Evolutionary conservation across 768 basidiomycete genomes (phyloP), one percentile per base, ranked within the genome.

Genomic region (Pulveroboletus sp.): DNA sequence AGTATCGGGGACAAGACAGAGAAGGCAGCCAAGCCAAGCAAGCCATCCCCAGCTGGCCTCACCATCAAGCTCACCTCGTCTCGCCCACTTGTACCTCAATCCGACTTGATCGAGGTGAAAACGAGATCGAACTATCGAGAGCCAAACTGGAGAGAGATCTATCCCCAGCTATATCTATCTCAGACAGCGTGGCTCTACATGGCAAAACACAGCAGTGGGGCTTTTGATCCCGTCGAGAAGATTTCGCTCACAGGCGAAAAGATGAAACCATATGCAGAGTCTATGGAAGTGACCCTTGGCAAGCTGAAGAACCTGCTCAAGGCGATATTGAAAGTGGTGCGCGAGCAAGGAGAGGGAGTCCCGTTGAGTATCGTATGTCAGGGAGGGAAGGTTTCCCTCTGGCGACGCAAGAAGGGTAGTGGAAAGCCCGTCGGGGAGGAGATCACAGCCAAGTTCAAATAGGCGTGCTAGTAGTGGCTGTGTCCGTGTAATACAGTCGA

Each of bases 111-210:
- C 46, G 73, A 72, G 41, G 51, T 74, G 33, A 61, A 63, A 34
- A 73, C 75, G 35, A 37, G 64, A n/a, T 56, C 63, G 1, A 27
- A 37, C 5, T 34, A 40, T n/a, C 54, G 62, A 7, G 62, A 66
- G 9, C 69, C 71, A 49, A 70, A 84, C 57, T 87, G 84, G 84
- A 68, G 58, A 24, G 82, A 85, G 12, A 67, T 71, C 2, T 87
- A 81, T 61, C 78, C 81, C 0, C 86, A 88, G 59, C 66, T 88
- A 12, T 83, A 77, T 60, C 75, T 90, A 46, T 86, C 87, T 6
- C 82, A 84, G 59, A 88, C 84, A 0, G 67, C 75, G 2, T 75
- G 80, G 55, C 73, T 82, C 49, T 82, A 78, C 59, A 67, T 86
- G 45, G 86, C 77, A 0, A 66, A 76, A 35, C 86, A 89, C 60